Percentiles rank a stretch among this genome's conserved stretches.
These are phyloP conservation scores for Suillus clintonianus DNA, from an alignment of 768 basidiomycete genomes.

Conservation along the genomic window DNA sequence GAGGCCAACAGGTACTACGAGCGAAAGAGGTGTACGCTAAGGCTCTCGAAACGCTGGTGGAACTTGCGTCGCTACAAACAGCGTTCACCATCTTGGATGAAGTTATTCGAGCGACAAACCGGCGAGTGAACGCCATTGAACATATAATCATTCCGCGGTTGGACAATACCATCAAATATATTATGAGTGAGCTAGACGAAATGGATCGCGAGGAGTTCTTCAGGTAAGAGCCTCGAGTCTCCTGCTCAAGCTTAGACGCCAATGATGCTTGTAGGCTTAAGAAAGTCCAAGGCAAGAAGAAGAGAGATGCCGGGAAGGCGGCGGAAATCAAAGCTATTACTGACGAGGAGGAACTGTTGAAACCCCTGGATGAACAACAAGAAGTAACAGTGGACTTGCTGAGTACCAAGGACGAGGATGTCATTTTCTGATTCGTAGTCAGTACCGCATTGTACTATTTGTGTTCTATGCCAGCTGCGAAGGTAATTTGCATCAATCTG, in stretches of 20 bases:
- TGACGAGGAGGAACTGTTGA: conserved; percentile 31
- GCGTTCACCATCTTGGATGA: conserved; percentile 99
- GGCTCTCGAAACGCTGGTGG: conserved; percentile 95
- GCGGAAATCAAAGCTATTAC: conserved; percentile 21
- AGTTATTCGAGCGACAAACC: conserved; percentile 98
- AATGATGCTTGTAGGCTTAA: conserved; percentile 63
- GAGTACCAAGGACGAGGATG: conserved; percentile 86
- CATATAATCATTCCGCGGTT: conserved; percentile 94
- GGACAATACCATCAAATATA: conserved; percentile 98
- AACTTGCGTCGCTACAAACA: conserved; percentile 94
- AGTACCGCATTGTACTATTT: conserved; percentile 7
- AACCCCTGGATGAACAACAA: conserved; percentile 17
- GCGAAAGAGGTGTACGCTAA: conserved; percentile 98
- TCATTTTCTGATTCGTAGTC: conserved; percentile 72
- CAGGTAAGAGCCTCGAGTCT: conserved; percentile 50
- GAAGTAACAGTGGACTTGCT: conserved; percentile 62
- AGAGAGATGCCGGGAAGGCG: conserved; percentile 15
- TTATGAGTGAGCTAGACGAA: conserved; percentile 95
- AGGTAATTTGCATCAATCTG: background rate
- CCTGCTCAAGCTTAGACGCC: background rate
- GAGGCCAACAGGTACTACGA: conserved; percentile 93
- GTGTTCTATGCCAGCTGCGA: conserved; percentile 1
- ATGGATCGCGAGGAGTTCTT: conserved; percentile 98
- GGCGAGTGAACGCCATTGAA: conserved; percentile 97
- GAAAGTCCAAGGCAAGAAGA: conserved; percentile 88